Percentiles rank a stretch among this genome's conserved stretches.
Evolutionary conservation across 805 yeast species (phyloP).

Genomic region (Spathaspora arborariae): DNA sequence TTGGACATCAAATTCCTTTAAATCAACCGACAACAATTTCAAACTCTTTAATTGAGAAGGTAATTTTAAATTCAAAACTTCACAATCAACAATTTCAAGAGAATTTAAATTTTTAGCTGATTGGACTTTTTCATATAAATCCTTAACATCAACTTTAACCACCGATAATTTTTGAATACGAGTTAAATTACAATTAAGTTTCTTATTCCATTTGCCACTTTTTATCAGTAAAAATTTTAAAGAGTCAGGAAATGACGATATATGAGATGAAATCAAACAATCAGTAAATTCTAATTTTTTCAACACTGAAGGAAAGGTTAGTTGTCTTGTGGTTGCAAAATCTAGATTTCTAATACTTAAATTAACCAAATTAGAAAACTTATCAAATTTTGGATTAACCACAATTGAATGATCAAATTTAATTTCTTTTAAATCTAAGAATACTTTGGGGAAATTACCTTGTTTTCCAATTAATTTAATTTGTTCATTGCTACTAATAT

Average conservation of each 20-base stretch:
- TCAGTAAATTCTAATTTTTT: conserved; percentile 7
- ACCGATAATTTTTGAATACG: conserved; percentile 5
- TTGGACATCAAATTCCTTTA: neutral
- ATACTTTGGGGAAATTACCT: conserved; percentile 7
- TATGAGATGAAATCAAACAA: conserved; percentile 7
- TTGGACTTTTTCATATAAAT: conserved; percentile 5
- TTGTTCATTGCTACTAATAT: conserved; percentile 3
- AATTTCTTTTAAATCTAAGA: conserved; percentile 6
- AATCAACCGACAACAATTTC: neutral
- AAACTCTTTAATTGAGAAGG: conserved; percentile 4
- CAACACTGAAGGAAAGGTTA: conserved; percentile 3
- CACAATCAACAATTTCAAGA: conserved; percentile 5
- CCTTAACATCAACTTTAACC: conserved; percentile 7
- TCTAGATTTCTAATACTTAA: conserved; percentile 5
- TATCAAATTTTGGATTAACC: conserved; percentile 6
- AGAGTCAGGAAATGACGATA: conserved; percentile 7
- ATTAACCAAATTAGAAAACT: neutral
- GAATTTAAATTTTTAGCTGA: conserved; percentile 1
- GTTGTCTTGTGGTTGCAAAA: conserved; percentile 5
- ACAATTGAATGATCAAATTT: conserved; percentile 8
- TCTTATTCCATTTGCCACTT: conserved; percentile 7
- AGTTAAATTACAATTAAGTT: conserved; percentile 4
- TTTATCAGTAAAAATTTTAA: conserved; percentile 4
- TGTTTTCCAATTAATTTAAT: conserved; percentile 6
- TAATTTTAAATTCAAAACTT: neutral